A percentile compares a stretch with the other conserved stretches of the same genome.
Evolutionary conservation across 2,329 filamentous ascomycete species (phyloP).

Genomic region (Drechslerella dactyloides): DNA sequence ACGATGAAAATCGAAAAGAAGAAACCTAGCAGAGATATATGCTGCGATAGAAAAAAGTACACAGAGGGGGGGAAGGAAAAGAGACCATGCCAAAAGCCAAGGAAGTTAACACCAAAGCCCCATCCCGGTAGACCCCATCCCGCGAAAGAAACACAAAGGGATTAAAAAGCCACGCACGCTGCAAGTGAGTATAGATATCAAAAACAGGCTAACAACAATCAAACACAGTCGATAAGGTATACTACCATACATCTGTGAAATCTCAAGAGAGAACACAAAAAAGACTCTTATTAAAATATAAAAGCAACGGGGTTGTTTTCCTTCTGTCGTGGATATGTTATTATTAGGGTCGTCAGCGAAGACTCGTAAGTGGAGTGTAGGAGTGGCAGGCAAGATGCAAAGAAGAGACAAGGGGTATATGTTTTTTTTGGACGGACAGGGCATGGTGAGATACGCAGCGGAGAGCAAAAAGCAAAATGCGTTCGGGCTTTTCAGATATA

Average conservation of each 20-base stretch:
- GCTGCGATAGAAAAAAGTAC: no score
- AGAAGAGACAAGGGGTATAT: not conserved
- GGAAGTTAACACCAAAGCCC: no score
- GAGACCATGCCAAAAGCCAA: not conserved
- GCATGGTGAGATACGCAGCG: not conserved
- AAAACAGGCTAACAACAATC: conserved; percentile 1
- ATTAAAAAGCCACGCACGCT: not conserved
- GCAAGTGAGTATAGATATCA: not conserved
- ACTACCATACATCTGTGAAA: not conserved
- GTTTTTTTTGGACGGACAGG: not conserved
- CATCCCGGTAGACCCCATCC: no score
- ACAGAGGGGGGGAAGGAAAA: no score
- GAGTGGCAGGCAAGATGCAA: not conserved
- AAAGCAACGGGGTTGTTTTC: not conserved
- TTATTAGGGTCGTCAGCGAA: conserved; percentile 5
- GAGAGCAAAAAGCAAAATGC: not conserved
- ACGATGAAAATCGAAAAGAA: not conserved
- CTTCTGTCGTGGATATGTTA: not conserved
- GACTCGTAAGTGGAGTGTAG: not conserved
- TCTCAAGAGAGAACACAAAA: conserved; percentile 1
- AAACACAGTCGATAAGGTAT: not conserved
- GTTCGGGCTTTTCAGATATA: not conserved
- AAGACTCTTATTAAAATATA: not conserved
- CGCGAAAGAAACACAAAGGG: not conserved
- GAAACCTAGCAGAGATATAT: not conserved